phyloP scores from a whole-genome alignment of 1,284 basidiomycete genomes.

The Sparassis latifolia region DNA sequence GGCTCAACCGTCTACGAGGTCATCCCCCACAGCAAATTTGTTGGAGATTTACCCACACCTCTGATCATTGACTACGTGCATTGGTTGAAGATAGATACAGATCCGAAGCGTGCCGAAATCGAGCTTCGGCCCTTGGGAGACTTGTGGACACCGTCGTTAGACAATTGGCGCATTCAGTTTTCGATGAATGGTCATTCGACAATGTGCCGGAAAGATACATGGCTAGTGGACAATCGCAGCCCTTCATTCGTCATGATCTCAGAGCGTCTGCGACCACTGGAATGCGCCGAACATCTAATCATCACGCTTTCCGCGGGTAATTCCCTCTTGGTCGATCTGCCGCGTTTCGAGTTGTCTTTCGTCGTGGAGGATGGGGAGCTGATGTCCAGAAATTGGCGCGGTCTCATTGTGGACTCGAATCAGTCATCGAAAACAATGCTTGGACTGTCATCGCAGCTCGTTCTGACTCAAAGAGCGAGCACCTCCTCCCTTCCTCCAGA shows the following conservation, averaged over 20 bases:
- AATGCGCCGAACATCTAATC: constrained; percentile 15
- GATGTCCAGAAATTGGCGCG: constrained; percentile 30
- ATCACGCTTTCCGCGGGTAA: not conserved
- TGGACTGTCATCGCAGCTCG: constrained; percentile 33
- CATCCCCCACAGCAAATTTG: constrained; percentile 10
- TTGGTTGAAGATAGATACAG: constrained; percentile 30
- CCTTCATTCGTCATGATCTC: constrained; percentile 27
- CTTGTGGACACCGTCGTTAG: constrained; percentile 16
- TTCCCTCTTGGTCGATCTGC: constrained; percentile 17
- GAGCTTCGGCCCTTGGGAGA: constrained; percentile 30
- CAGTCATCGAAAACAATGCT: constrained; percentile 33
- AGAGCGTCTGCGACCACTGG: constrained; percentile 23
- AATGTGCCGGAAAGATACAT: not conserved
- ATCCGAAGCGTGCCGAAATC: constrained; percentile 13
- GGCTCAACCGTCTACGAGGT: too few species aligned
- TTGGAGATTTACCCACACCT: constrained; percentile 30
- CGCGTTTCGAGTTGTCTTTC: constrained; percentile 33
- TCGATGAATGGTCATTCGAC: not conserved
- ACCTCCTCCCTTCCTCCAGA: constrained; percentile 8
- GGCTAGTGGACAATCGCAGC: constrained; percentile 27
- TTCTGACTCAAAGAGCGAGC: constrained; percentile 22
- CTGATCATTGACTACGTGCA: constrained; percentile 30
- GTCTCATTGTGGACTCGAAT: constrained; percentile 27
- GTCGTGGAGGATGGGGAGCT: constrained; percentile 23
- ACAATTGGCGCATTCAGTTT: constrained; percentile 23